These are phyloP conservation scores for Talaromyces proteolyticus DNA, from an alignment of 495 filamentous ascomycete species.

Conservation along the genomic window DNA sequence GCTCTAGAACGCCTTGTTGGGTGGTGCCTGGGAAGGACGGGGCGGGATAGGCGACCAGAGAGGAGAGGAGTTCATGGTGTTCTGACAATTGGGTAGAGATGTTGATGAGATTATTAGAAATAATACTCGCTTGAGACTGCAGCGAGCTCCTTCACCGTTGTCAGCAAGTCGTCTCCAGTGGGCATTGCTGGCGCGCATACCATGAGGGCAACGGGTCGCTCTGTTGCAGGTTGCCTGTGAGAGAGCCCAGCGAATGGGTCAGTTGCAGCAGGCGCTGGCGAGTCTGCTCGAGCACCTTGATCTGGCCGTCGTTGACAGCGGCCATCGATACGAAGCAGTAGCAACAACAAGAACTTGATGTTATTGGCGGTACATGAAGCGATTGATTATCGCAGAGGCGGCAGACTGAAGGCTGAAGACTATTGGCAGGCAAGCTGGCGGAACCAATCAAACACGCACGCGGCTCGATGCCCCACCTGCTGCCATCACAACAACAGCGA, in stretches of 20 bases:
- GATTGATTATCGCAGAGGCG: background rate
- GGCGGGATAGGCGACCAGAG: conserved; percentile 63
- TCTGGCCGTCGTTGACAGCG: conserved; percentile 46
- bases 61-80: conserved; percentile 54
- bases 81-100: conserved; percentile 53
- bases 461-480: background rate
- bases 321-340: too few relatives aligned
- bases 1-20: conserved; percentile 54
- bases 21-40: conserved; percentile 70
- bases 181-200: conserved; percentile 28
- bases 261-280: conserved; percentile 68
- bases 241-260: conserved; percentile 56
- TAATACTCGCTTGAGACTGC: conserved; percentile 59
- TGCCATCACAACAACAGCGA: too few relatives aligned
- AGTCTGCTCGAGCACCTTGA: conserved; percentile 68
- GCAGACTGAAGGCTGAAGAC: too few relatives aligned
- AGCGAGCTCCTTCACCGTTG: conserved; percentile 58
- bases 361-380: background rate
- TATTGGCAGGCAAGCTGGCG: too few relatives aligned
- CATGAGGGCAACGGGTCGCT: conserved; percentile 56
- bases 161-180: conserved; percentile 29
- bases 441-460: conserved; percentile 6
- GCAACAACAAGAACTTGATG: too few relatives aligned
- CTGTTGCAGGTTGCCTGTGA: conserved; percentile 47
- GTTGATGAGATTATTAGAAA: conserved; percentile 55